A percentile compares a stretch with the other conserved stretches of the same genome.
Evolutionary conservation across 768 basidiomycete genomes (phyloP).

Genomic region (Paxillus involutus): DNA sequence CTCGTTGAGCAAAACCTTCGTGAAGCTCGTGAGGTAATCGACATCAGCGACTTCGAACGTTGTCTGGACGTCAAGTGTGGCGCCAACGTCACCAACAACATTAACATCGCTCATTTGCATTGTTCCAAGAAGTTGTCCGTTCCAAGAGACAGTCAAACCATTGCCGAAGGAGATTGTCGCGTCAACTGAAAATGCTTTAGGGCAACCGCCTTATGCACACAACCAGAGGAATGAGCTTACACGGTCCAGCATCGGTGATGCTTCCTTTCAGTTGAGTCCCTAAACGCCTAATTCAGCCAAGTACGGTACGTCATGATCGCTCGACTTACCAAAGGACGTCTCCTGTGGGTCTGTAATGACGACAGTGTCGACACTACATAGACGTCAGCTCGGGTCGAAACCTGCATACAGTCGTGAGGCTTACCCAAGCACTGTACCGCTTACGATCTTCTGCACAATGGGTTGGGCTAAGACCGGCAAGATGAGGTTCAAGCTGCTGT

Average conservation of each 20-base stretch:
- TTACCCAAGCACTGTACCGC: constrained; percentile 54
- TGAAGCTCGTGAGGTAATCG: constrained; percentile 59
- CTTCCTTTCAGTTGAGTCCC: constrained; percentile 56
- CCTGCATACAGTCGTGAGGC: not conserved
- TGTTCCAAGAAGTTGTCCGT: constrained; percentile 52
- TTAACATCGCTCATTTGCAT: constrained; percentile 61
- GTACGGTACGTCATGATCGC: not conserved
- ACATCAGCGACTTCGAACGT: constrained; percentile 60
- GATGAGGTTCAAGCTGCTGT: constrained; percentile 59
- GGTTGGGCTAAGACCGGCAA: constrained; percentile 70
- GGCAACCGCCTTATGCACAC: not conserved
- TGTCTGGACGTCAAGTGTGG: constrained; percentile 50
- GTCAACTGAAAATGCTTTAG: constrained; percentile 45
- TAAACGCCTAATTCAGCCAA: constrained; percentile 21
- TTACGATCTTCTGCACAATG: constrained; percentile 72
- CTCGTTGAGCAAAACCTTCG: constrained; percentile 60
- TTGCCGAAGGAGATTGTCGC: constrained; percentile 64
- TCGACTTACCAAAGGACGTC: constrained; percentile 52
- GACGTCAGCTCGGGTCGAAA: not conserved
- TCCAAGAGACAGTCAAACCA: constrained; percentile 64
- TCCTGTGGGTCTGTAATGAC: constrained; percentile 59
- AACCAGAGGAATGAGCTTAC: constrained; percentile 37
- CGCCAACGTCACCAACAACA: constrained; percentile 66
- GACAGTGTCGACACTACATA: constrained; percentile 52
- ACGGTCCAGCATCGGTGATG: constrained; percentile 72